phyloP scores from a whole-genome alignment of 441 rosid species.

The Jatropha podagrica region DNA sequence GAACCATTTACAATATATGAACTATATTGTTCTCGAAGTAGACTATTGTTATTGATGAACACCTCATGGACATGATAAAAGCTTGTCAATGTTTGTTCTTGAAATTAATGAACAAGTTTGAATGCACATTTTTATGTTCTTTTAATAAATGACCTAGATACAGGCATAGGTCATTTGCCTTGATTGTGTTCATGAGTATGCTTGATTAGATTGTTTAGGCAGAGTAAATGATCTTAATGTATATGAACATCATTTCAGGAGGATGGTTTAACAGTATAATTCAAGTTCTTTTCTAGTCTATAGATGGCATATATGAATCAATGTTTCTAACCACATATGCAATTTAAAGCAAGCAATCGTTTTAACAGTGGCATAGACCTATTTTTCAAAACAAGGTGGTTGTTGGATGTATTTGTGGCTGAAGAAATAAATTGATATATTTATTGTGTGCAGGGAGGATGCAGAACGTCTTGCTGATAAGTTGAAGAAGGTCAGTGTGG shows the following conservation, averaged over 20 bases:
- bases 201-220: neutral
- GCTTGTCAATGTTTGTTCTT: neutral
- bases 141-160: neutral
- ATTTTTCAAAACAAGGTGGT: neutral
- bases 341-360: neutral
- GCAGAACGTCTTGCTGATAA: conserved; percentile 66
- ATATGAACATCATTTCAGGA: neutral
- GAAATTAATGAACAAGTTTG: neutral
- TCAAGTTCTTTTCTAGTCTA: neutral
- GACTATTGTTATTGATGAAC: neutral
- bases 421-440: neutral
- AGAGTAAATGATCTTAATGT: neutral
- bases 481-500: conserved; percentile 79
- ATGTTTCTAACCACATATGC: neutral
- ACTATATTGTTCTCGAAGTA: neutral
- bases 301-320: neutral
- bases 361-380: neutral
- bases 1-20: neutral
- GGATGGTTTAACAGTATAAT: neutral
- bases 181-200: neutral
- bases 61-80: neutral
- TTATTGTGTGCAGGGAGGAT: conserved; percentile 59
- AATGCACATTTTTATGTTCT: neutral
- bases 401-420: neutral
- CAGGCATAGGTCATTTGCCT: neutral